Percentiles rank a stretch among this genome's conserved stretches.
These are phyloP conservation scores for Striga hermonthica DNA, from an alignment of 305 asterid species.

Conservation along the genomic window DNA sequence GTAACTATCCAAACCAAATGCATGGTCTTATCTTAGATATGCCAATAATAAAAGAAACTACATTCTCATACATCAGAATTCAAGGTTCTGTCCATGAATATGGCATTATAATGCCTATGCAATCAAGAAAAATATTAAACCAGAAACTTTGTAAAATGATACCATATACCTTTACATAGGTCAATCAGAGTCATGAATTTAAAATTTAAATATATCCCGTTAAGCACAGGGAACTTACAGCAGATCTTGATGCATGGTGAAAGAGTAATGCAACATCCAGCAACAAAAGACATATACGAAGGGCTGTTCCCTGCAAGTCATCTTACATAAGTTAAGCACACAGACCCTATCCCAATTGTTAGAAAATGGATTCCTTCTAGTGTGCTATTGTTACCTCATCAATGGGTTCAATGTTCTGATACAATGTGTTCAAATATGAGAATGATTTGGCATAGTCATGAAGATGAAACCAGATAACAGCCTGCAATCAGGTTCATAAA, in stretches of 20 bases:
- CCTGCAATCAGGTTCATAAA: conserved; percentile 53
- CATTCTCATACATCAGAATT: conserved; percentile 14
- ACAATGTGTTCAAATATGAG: conserved; percentile 71
- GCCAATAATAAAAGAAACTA: conserved; percentile 17
- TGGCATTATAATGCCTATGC: neutral
- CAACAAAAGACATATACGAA: conserved; percentile 80
- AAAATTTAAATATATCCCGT: conserved; percentile 10
- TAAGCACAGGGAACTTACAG: conserved; percentile 54
- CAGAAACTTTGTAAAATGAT: neutral
- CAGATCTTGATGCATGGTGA: conserved; percentile 64
- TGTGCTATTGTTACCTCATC: conserved; percentile 63
- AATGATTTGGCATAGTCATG: conserved; percentile 80
- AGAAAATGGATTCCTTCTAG: conserved; percentile 11
- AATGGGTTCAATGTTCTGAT: conserved; percentile 81
- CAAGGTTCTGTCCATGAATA: conserved; percentile 4
- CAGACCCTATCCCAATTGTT: conserved; percentile 27
- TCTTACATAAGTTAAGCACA: conserved; percentile 28
- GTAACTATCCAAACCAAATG: conserved; percentile 14
- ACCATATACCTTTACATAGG: neutral
- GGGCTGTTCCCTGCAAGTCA: conserved; percentile 77
- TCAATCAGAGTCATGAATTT: conserved; percentile 14
- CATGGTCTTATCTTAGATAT: conserved; percentile 11
- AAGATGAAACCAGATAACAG: conserved; percentile 87
- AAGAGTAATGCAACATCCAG: conserved; percentile 85
- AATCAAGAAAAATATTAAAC: conserved; percentile 6